phyloP scores from a whole-genome alignment of 495 filamentous ascomycete species.

The Astrothelium macrocarpum region DNA sequence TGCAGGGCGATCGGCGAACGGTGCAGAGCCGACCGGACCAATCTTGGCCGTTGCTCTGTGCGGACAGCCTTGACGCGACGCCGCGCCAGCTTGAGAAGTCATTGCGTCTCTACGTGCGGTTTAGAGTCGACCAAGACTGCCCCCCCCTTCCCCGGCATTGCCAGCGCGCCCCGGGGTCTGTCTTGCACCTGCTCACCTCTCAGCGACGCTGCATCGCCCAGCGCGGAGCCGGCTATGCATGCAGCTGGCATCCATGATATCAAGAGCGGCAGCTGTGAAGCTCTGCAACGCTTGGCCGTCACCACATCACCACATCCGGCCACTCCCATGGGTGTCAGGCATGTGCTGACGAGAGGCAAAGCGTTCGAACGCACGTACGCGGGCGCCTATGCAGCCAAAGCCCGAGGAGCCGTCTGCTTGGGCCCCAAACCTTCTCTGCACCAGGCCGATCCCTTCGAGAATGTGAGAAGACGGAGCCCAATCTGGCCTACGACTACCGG shows the following conservation, averaged over 20 bases:
- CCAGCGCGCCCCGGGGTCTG: no score
- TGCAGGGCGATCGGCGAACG: slow-evolving; percentile 5
- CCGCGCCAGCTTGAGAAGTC: not conserved
- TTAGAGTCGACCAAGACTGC: not conserved
- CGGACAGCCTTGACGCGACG: not conserved
- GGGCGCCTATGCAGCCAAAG: slow-evolving; percentile 2
- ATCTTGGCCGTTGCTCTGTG: not conserved
- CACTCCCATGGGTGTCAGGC: not conserved
- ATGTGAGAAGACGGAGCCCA: not conserved
- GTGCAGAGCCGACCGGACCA: slow-evolving; percentile 1
- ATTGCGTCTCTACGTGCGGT: not conserved
- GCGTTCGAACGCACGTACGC: not conserved
- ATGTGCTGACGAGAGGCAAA: not conserved
- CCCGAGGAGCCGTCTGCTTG: not conserved
- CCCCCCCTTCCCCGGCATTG: not conserved
- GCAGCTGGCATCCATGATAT: not conserved
- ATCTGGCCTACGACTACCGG: not conserved
- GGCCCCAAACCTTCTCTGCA: not conserved
- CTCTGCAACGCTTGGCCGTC: not conserved
- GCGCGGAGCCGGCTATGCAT: not conserved
- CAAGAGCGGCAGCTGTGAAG: slow-evolving; percentile 1
- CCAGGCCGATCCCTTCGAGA: not conserved
- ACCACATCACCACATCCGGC: not conserved
- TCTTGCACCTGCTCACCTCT: not conserved
- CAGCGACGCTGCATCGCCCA: not conserved